phyloP scores from a whole-genome alignment of 805 yeast species.

The Cyberlindnera xishuangbannaensis region DNA sequence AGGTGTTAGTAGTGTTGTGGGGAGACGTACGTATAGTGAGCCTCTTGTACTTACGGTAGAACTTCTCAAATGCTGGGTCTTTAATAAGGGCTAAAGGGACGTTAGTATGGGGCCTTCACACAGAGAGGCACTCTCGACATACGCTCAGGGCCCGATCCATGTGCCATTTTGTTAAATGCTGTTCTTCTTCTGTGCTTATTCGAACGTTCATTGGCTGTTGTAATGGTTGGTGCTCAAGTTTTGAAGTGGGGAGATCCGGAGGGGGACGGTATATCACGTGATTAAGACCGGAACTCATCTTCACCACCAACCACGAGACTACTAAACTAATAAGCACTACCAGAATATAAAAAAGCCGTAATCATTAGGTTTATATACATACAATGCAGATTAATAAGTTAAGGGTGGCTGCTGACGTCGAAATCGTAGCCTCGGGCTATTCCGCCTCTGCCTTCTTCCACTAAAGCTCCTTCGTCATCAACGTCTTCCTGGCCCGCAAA shows the following conservation, averaged over 20 bases:
- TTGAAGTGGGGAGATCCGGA: no score
- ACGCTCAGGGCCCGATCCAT: slow-evolving; percentile 14
- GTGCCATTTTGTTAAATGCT: slow-evolving; percentile 8
- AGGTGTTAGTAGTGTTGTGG: slow-evolving; percentile 6
- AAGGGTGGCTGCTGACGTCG: slow-evolving; percentile 25
- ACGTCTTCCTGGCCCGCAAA: slow-evolving; percentile 36
- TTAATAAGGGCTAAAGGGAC: slow-evolving; percentile 18
- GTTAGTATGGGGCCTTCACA: slow-evolving; percentile 7
- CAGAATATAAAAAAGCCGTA: no score
- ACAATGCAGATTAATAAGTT: no score
- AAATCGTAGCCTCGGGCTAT: slow-evolving; percentile 80
- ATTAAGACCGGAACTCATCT: no score
- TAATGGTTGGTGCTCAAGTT: no score
- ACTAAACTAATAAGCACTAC: no score
- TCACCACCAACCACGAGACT: no score
- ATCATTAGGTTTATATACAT: no score
- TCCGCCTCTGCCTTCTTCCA: slow-evolving; percentile 82
- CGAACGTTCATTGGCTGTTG: no score
- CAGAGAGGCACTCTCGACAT: background rate
- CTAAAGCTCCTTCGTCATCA: slow-evolving; percentile 60
- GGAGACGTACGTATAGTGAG: no score
- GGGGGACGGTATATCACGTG: no score
- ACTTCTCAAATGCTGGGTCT: slow-evolving; percentile 24
- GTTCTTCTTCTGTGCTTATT: background rate
- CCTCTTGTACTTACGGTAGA: slow-evolving; percentile 18